Evolutionary conservation across 2,329 filamentous ascomycete genomes (phyloP).

Genomic region (Monosporascus sp.): DNA sequence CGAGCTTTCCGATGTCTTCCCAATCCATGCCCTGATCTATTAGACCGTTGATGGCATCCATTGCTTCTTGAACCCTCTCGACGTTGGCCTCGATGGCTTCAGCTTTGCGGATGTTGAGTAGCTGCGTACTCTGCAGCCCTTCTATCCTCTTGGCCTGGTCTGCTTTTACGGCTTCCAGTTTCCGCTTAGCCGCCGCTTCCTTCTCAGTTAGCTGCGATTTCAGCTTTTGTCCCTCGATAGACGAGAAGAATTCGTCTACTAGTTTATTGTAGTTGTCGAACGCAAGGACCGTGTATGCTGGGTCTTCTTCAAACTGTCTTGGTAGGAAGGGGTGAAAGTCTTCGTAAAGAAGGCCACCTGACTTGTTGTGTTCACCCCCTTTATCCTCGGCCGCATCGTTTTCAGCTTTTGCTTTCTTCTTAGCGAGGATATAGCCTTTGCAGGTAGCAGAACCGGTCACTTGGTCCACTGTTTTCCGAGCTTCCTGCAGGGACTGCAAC

Average conservation of each 20-base stretch:
- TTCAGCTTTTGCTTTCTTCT: constrained; percentile 36
- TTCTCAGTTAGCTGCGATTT: constrained; percentile 77
- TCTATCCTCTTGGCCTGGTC: constrained; percentile 84
- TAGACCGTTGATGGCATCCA: constrained; percentile 87
- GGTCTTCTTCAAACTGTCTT: constrained; percentile 66
- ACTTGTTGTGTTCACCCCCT: constrained; percentile 31
- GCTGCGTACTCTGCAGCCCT: constrained; percentile 74
- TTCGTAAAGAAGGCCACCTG: constrained; percentile 66
- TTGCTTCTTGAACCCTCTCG: constrained; percentile 86
- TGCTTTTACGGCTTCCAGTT: constrained; percentile 74
- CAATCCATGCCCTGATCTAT: constrained; percentile 95
- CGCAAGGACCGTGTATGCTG: constrained; percentile 61
- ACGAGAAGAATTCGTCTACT: constrained; percentile 96
- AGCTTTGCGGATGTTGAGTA: constrained; percentile 80
- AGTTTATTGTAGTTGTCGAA: constrained; percentile 87
- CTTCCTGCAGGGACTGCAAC: constrained; percentile 62
- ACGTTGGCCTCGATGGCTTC: constrained; percentile 86
- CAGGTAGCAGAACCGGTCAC: constrained; percentile 61
- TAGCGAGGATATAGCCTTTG: constrained; percentile 86
- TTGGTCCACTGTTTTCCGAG: constrained; percentile 61
- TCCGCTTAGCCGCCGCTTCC: constrained; percentile 74
- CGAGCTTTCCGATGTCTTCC: constrained; percentile 81
- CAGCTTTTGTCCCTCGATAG: constrained; percentile 87
- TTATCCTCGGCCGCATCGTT: constrained; percentile 21
- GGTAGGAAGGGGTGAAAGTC: constrained; percentile 95